These are phyloP conservation scores for Myochromella boudieri DNA, from an alignment of 768 basidiomycete species.

Conservation along the genomic window DNA sequence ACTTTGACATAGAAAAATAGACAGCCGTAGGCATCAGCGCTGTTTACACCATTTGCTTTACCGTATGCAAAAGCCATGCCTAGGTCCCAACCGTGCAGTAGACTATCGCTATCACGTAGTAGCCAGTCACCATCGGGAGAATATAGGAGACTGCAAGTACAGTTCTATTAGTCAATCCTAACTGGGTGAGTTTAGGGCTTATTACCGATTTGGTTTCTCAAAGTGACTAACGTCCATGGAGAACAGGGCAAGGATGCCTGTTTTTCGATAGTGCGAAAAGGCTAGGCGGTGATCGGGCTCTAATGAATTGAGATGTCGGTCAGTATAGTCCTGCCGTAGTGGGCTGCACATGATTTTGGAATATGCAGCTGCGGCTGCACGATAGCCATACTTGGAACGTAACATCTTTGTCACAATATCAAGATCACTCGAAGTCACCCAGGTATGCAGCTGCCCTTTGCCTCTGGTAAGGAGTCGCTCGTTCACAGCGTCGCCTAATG, in stretches of 20 bases:
- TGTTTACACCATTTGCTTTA: conserved; percentile 22
- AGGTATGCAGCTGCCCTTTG: conserved; percentile 20
- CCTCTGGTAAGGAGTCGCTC: conserved; percentile 25
- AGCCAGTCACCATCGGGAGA: conserved; percentile 36
- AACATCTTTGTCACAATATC: conserved; percentile 23
- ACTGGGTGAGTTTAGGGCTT: background rate
- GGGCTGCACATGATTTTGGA: conserved; percentile 31
- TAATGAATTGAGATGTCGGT: conserved; percentile 33
- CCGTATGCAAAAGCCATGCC: conserved; percentile 34
- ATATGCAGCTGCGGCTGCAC: conserved; percentile 23
- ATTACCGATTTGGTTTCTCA: conserved; percentile 29
- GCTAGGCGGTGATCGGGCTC: conserved; percentile 34
- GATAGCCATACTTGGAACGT: conserved; percentile 21
- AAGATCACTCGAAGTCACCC: conserved; percentile 16
- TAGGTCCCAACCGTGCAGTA: too few species aligned
- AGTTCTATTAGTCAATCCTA: background rate
- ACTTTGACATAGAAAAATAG: conserved; percentile 35
- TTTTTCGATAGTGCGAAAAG: conserved; percentile 26
- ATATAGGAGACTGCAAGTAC: conserved; percentile 34
- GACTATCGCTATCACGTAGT: conserved; percentile 35
- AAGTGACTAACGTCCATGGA: conserved; percentile 24
- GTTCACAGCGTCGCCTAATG: conserved; percentile 12
- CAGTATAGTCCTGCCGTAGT: conserved; percentile 34
- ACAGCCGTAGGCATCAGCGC: conserved; percentile 30
- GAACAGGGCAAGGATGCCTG: conserved; percentile 30